phyloP scores from a whole-genome alignment of 345 rosid species.

The Murraya koenigii region DNA sequence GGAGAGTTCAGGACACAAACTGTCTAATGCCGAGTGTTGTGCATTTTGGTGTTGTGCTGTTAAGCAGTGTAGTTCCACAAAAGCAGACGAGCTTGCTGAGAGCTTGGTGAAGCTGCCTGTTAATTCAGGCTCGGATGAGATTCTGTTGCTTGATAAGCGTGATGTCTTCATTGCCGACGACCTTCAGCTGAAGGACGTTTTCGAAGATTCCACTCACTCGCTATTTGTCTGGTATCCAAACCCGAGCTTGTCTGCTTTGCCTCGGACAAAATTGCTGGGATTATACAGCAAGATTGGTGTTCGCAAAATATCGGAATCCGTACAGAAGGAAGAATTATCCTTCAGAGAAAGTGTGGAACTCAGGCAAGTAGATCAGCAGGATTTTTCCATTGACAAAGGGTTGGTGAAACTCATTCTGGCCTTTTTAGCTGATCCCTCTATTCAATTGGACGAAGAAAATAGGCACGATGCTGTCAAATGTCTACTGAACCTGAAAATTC shows the following conservation, averaged over 20 bases:
- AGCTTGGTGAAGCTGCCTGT: conserved; percentile 50
- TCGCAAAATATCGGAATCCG: conserved; percentile 51
- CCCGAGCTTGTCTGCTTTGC: conserved; percentile 38
- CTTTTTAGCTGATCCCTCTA: conserved; percentile 50
- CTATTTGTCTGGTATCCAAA: conserved; percentile 76
- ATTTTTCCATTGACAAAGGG: conserved; percentile 29
- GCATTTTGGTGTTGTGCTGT: conserved; percentile 59
- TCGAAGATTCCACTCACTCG: conserved; percentile 22
- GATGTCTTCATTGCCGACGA: conserved; percentile 76
- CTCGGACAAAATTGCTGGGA: conserved; percentile 41
- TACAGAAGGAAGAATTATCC: conserved; percentile 35
- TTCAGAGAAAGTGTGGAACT: conserved; percentile 14
- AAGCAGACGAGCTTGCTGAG: conserved; percentile 31
- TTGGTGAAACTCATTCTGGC: conserved; percentile 58
- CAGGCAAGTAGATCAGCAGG: conserved; percentile 20
- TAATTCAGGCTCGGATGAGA: conserved; percentile 26
- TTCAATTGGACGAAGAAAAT: conserved; percentile 23
- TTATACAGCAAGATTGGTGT: conserved; percentile 56
- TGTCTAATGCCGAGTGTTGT: conserved; percentile 49
- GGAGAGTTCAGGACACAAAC: conserved; percentile 34
- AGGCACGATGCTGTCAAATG: conserved; percentile 43
- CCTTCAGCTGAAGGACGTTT: conserved; percentile 53
- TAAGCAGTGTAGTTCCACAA: conserved; percentile 15
- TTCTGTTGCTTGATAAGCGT: conserved; percentile 33
- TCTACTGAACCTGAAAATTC: conserved; percentile 35